Evolutionary conservation across 1,139 yeast genomes (phyloP), one percentile per base, ranked within the genome.

Genomic region (Taphrina communis): DNA sequence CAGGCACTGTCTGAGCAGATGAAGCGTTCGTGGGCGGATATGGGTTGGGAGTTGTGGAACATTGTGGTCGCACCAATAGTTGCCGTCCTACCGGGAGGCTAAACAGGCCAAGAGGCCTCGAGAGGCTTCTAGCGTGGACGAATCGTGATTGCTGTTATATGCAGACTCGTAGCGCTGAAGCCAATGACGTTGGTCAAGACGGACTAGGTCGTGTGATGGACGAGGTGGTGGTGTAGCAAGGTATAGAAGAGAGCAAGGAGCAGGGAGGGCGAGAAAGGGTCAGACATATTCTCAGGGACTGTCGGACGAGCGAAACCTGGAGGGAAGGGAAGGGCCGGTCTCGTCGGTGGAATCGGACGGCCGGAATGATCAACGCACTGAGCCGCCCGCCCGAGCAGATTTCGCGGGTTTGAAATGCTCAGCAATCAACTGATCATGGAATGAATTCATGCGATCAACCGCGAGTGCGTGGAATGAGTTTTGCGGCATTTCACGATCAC

Each of bases 11-110:
- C 62, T 6, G 9, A 25, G 42, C 62, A 58, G 6, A 2, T 1
- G 31, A 58, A 58, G 25, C 17, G 19, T 36, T 58, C 62, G 53
- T 58, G 42, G 53, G 42, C 53, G 14, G 42, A 8, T n/a, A 46
- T 44, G 19, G 62, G 62, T n/a, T 42, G 51, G 50, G 62, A 11
- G 53, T 38, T 12, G 44, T 58, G 62, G 31, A 46, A 35, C 62
- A 58, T 58, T 12, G 58, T 31, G 39, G 46, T 36, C 44, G 38
- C 25, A 8, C 46, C 59, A 17, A 44, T 5, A 3, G 48, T n/a
- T 12, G 48, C 19, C 48, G n/a, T 44, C 48, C 48, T 25, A 25
- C 19, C 1, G 48, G n/a, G 19, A 7, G 19, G 48, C 48, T 44
- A 44, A 19, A 14, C 8, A 9, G 53, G 53, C 53, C 53, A 50